Conservation (phyloP, 2,329 filamentous ascomycete genomes). For the Dendryphion nanum region DNA sequence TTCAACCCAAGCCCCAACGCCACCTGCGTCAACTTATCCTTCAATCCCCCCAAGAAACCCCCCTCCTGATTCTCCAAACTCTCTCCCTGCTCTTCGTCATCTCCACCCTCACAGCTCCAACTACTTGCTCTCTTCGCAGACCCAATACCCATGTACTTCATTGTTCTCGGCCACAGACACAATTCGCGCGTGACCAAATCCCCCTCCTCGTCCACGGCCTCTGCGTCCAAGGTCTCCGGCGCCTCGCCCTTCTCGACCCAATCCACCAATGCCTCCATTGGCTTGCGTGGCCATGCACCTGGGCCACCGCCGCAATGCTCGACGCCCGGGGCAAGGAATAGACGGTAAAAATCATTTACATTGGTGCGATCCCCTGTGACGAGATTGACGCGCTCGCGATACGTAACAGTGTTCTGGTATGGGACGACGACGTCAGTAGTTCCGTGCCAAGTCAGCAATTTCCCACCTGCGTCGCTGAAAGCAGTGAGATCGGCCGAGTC, state of each 20-base stretch:
- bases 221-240: conserved; percentile 16
- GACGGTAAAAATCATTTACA: conserved; percentile 24
- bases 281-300: conserved; percentile 19
- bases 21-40: conserved; percentile 4
- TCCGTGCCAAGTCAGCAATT: conserved; percentile 25
- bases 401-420: conserved; percentile 8
- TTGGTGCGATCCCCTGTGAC: conserved; percentile 10
- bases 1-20: conserved; percentile 2
- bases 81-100: conserved; percentile 2
- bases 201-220: conserved; percentile 5
- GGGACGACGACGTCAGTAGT: conserved; percentile 16
- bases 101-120: conserved; percentile 9
- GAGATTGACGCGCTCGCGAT: conserved; percentile 11
- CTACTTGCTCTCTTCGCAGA: conserved; percentile 7
- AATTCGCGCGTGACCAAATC: conserved; percentile 8
- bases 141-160: conserved; percentile 7
- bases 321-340: conserved; percentile 33
- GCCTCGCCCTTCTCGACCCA: conserved; percentile 30
- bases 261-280: conserved; percentile 18
- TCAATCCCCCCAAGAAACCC: conserved; percentile 7
- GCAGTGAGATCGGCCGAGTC: conserved; percentile 16
- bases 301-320: conserved; percentile 22
- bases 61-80: not conserved
- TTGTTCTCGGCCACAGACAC: conserved; percentile 5
- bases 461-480: conserved; percentile 16